Percentiles rank a stretch among this genome's conserved stretches.
Conservation (phyloP, 257 asterid species). For the Solanum tacnaense region DNA sequence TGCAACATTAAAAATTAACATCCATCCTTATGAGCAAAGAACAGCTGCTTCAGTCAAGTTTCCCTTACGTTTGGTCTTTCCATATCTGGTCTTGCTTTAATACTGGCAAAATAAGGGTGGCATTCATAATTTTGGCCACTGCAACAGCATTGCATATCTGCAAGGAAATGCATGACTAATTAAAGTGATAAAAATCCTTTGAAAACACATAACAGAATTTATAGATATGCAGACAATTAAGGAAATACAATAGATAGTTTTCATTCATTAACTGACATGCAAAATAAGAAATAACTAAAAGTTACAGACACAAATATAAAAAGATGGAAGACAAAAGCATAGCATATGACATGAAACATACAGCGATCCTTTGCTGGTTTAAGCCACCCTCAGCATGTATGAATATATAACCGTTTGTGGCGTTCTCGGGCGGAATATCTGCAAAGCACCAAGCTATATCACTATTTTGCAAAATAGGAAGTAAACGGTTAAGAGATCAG, state of each 20-base stretch:
- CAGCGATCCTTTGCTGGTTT: constrained; percentile 98
- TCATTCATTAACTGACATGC: background rate
- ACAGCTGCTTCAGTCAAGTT: constrained; percentile 11
- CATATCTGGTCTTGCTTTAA: constrained; percentile 99
- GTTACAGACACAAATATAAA: background rate
- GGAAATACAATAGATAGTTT: background rate
- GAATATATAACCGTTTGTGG: constrained; percentile 80
- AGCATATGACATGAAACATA: constrained; percentile 19
- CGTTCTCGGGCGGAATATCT: constrained; percentile 75
- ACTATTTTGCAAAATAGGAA: background rate
- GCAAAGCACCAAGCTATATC: constrained; percentile 16
- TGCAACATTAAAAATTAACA: background rate
- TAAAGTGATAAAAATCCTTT: background rate
- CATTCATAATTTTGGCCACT: constrained; percentile 95
- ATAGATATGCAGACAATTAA: background rate
- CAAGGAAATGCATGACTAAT: constrained; percentile 8
- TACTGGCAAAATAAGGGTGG: constrained; percentile 92
- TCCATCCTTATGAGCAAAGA: background rate
- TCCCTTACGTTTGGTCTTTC: constrained; percentile 98
- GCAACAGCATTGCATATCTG: constrained; percentile 99
- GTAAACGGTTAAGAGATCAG: background rate
- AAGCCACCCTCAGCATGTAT: constrained; percentile 99
- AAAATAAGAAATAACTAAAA: background rate
- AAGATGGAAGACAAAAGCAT: background rate
- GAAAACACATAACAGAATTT: background rate